phyloP scores from a whole-genome alignment of 2,329 filamentous ascomycete species.

The Zalaria obscura region DNA sequence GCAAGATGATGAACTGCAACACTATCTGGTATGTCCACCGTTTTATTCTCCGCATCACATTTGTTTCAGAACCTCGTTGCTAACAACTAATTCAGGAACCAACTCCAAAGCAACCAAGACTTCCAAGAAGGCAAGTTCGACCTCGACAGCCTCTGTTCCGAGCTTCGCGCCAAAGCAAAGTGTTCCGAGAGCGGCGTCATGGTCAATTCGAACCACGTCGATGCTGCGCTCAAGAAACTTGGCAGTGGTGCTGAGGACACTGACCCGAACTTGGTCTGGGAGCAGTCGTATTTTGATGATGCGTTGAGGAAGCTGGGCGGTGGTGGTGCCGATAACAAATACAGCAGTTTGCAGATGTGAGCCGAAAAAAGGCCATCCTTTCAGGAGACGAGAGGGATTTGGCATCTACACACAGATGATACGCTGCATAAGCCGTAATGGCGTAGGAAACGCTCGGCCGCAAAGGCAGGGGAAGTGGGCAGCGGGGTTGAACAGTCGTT shows the following conservation, averaged over 20 bases:
- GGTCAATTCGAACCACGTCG: conserved; percentile 78
- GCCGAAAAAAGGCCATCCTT: too few relatives aligned
- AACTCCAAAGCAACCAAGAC: conserved; percentile 71
- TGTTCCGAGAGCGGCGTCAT: conserved; percentile 86
- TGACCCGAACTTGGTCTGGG: conserved; percentile 8
- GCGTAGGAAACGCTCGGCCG: too few relatives aligned
- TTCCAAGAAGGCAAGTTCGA: conserved; percentile 88
- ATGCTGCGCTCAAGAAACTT: conserved; percentile 39
- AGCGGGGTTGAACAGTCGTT: too few relatives aligned
- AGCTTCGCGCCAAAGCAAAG: conserved; percentile 89
- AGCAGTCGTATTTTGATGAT: conserved; percentile 14
- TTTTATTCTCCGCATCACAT: too few relatives aligned
- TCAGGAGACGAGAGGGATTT: too few relatives aligned
- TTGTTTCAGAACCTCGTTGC: conserved; percentile 12
- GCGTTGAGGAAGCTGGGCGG: conserved; percentile 11
- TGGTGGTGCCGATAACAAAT: neutral
- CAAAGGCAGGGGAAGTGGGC: too few relatives aligned
- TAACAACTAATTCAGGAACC: conserved; percentile 56
- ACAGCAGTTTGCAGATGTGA: neutral
- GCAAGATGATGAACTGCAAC: conserved; percentile 65
- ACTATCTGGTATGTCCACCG: conserved; percentile 71
- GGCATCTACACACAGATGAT: too few relatives aligned
- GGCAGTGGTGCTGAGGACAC: conserved; percentile 18
- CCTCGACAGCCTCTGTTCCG: conserved; percentile 80
- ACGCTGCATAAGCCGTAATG: too few relatives aligned